These are phyloP conservation scores for Dianthus caryophyllus DNA, from an alignment of 148 eudicot species.

Conservation along the genomic window DNA sequence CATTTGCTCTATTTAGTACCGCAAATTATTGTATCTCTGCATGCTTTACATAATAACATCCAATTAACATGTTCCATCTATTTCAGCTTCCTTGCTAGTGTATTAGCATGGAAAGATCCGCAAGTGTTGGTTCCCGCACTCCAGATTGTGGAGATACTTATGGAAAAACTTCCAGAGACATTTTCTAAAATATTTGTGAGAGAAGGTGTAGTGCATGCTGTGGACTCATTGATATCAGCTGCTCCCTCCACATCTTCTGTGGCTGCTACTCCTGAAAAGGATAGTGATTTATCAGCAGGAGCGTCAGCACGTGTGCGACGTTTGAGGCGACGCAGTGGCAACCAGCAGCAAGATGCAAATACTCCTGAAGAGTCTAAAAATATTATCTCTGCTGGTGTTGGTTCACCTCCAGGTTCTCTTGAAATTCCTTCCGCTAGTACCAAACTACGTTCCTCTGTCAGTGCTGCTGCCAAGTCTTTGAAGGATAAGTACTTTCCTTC, in stretches of 20 bases:
- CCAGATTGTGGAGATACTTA: constrained; percentile 87
- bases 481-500: constrained; percentile 82
- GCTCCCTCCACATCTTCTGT: constrained; percentile 39
- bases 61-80: no score
- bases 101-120: constrained; percentile 97
- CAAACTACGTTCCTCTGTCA: constrained; percentile 60
- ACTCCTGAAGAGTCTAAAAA: constrained; percentile 54
- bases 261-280: constrained; percentile 54
- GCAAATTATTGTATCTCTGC: background rate
- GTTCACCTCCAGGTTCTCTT: constrained; percentile 61
- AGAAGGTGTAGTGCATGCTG: constrained; percentile 97
- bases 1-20: background rate
- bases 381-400: constrained; percentile 45
- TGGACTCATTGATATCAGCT: constrained; percentile 67
- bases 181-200: constrained; percentile 92
- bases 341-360: constrained; percentile 50
- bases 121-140: constrained; percentile 94
- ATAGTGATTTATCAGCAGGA: constrained; percentile 59
- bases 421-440: constrained; percentile 53
- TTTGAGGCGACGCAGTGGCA: constrained; percentile 60
- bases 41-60: background rate
- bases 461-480: constrained; percentile 74
- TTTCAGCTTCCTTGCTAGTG: constrained; percentile 89
- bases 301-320: constrained; percentile 77
- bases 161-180: constrained; percentile 91